A percentile compares a stretch with the other conserved stretches of the same genome.
Evolutionary conservation across 495 filamentous ascomycete genomes (phyloP).

Genomic region (Daldinia bambusicola): DNA sequence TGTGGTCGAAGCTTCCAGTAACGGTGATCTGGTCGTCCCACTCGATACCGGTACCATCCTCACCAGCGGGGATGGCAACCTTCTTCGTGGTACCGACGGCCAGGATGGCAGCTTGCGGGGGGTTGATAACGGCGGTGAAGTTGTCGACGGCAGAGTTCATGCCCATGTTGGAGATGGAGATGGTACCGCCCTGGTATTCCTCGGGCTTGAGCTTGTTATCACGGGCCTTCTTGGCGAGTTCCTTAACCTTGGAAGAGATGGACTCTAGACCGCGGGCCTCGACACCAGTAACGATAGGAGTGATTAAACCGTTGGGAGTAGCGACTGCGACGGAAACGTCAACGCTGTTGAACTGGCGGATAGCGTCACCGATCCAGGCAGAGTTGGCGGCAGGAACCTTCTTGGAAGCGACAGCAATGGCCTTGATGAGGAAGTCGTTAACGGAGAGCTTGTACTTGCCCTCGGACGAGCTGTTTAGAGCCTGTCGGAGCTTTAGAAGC

Average conservation of each 20-base stretch:
- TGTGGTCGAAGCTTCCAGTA: slow-evolving; percentile 97
- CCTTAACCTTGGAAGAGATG: slow-evolving; percentile 91
- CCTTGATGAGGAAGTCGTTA: slow-evolving; percentile 99
- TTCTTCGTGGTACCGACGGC: slow-evolving; percentile 95
- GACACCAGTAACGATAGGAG: slow-evolving; percentile 92
- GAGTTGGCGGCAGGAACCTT: slow-evolving; percentile 97
- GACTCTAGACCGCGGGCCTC: slow-evolving; percentile 82
- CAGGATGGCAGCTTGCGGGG: slow-evolving; percentile 94
- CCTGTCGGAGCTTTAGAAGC: slow-evolving; percentile 93
- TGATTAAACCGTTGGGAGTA: slow-evolving; percentile 94
- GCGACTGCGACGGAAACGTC: slow-evolving; percentile 96
- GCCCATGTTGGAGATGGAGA: slow-evolving; percentile 99
- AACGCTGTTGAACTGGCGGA: slow-evolving; percentile 90
- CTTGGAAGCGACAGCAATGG: slow-evolving; percentile 83
- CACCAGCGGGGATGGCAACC: slow-evolving; percentile 86
- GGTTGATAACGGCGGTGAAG: slow-evolving; percentile 99
- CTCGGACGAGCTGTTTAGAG: slow-evolving; percentile 86
- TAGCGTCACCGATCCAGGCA: slow-evolving; percentile 88
- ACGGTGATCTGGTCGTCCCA: slow-evolving; percentile 98
- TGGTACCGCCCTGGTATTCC: slow-evolving; percentile 98
- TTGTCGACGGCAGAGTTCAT: slow-evolving; percentile 97
- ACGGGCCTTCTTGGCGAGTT: slow-evolving; percentile 92
- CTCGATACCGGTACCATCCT: slow-evolving; percentile 82
- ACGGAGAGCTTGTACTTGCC: slow-evolving; percentile 98
- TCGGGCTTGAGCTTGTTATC: slow-evolving; percentile 99